A percentile compares a stretch with the other conserved stretches of the same genome.
Conservation (phyloP, 768 basidiomycete genomes). For the Rhizopogon vinicolor region DNA sequence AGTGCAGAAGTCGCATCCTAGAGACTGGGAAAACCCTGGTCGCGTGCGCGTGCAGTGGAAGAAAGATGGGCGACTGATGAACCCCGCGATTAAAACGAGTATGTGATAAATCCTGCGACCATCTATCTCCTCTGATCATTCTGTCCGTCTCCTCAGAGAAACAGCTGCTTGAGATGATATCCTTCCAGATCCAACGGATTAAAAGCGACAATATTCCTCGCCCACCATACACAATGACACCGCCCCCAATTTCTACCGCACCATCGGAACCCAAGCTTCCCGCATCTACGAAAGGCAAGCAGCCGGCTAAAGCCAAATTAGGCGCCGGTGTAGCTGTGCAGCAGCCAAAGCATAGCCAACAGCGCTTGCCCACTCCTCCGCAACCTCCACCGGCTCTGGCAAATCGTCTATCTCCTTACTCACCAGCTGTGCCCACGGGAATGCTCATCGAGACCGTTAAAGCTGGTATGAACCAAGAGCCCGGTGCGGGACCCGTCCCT, state of each 20-base stretch:
- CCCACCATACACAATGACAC: conserved; percentile 49
- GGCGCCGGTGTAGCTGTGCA: conserved; percentile 26
- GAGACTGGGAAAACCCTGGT: conserved; percentile 98
- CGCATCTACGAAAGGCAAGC: conserved; percentile 45
- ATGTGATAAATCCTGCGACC: conserved; percentile 23
- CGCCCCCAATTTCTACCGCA: conserved; percentile 22
- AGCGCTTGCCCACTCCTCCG: conserved; percentile 68
- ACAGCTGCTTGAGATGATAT: conserved; percentile 70
- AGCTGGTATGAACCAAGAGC: conserved; percentile 73
- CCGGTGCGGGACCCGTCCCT: conserved; percentile 34
- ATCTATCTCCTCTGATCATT: background rate
- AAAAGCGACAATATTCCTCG: conserved; percentile 70
- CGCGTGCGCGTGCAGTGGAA: conserved; percentile 92
- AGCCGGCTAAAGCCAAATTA: conserved; percentile 42
- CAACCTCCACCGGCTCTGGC: conserved; percentile 70
- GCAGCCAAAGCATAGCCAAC: conserved; percentile 27
- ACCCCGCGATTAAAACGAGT: conserved; percentile 75
- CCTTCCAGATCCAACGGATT: conserved; percentile 63
- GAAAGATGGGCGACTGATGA: conserved; percentile 65
- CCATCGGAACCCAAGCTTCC: conserved; percentile 26
- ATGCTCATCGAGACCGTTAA: conserved; percentile 81
- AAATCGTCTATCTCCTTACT: conserved; percentile 73
- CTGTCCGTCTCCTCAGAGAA: conserved; percentile 49
- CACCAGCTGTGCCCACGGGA: conserved; percentile 72
- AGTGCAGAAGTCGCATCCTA: conserved; percentile 85